Evolutionary conservation across 768 basidiomycete genomes (phyloP).

Genomic region (Pisolithus albus): DNA sequence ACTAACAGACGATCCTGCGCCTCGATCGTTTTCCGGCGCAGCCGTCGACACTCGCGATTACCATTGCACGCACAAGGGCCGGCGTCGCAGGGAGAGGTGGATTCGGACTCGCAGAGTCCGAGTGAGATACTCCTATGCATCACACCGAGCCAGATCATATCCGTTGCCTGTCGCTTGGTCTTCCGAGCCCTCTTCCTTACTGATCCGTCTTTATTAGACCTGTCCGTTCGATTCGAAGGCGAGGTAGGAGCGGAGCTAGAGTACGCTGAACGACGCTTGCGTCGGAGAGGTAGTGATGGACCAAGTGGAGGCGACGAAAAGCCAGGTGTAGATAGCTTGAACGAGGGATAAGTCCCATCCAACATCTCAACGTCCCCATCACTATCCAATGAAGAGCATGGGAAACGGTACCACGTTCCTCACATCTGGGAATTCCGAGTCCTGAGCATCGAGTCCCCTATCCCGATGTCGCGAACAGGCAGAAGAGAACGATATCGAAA

Average conservation of each 20-base stretch:
- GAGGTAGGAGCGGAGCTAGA: constrained; percentile 22
- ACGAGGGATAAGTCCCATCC: constrained; percentile 17
- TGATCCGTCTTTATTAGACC: constrained; percentile 6
- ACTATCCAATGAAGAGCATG: constrained; percentile 21
- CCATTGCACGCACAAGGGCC: not conserved
- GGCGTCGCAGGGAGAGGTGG: not conserved
- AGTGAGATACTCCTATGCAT: constrained; percentile 30
- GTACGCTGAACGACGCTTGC: constrained; percentile 30
- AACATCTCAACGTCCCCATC: constrained; percentile 21
- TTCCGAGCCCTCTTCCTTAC: constrained; percentile 28
- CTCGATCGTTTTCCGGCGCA: constrained; percentile 8
- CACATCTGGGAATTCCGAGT: constrained; percentile 23
- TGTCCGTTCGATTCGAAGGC: constrained; percentile 1
- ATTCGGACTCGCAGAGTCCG: constrained; percentile 7
- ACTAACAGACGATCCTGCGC: constrained; percentile 29
- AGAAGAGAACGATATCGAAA: constrained; percentile 33
- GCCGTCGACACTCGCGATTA: not conserved
- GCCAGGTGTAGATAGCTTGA: not conserved
- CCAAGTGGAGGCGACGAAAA: constrained; percentile 1
- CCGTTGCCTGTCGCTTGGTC: constrained; percentile 25
- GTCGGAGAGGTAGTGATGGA: constrained; percentile 11
- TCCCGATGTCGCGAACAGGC: constrained; percentile 19
- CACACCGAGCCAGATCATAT: constrained; percentile 31
- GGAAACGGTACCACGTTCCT: constrained; percentile 34
- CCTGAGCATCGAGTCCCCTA: constrained; percentile 1